Percentiles rank a stretch among this genome's conserved stretches.
These are phyloP conservation scores for Tetrahymena elliotti DNA, from an alignment of 73 alveolate genomes.

Conservation along the genomic window DNA sequence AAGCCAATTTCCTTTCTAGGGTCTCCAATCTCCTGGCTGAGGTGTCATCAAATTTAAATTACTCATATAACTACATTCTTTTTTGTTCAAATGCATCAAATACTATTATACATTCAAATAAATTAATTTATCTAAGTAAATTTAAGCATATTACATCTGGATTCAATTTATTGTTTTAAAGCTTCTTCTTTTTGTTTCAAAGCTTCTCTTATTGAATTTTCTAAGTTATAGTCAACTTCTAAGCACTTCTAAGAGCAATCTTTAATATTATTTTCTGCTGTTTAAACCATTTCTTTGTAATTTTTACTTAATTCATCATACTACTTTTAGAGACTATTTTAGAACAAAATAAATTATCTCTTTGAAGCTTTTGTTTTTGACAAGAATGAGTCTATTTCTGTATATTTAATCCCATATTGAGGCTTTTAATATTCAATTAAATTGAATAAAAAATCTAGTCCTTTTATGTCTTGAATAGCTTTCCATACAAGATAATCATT, in stretches of 20 bases:
- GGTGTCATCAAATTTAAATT: background rate
- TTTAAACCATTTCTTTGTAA: background rate
- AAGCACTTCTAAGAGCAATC: background rate
- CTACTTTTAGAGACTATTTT: background rate
- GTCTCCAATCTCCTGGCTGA: background rate
- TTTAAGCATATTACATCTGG: background rate
- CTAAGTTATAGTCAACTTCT: background rate
- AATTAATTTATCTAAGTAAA: background rate
- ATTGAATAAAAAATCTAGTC: background rate
- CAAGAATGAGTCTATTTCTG: background rate
- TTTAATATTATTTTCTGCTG: background rate
- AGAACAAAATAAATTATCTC: background rate
- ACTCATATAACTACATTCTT: background rate
- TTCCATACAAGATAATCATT: background rate
- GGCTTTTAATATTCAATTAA: background rate
- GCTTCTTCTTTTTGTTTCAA: background rate
- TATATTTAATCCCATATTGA: background rate
- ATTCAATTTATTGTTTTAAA: background rate
- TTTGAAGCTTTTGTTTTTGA: background rate
- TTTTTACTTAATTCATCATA: background rate
- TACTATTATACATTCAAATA: background rate
- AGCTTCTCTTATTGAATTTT: background rate
- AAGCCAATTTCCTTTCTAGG: background rate
- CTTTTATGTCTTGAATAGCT: background rate
- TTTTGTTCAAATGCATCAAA: background rate